Evolutionary conservation across 169 alveolate genomes (phyloP).

Genomic region (Plasmodium malariae): DNA sequence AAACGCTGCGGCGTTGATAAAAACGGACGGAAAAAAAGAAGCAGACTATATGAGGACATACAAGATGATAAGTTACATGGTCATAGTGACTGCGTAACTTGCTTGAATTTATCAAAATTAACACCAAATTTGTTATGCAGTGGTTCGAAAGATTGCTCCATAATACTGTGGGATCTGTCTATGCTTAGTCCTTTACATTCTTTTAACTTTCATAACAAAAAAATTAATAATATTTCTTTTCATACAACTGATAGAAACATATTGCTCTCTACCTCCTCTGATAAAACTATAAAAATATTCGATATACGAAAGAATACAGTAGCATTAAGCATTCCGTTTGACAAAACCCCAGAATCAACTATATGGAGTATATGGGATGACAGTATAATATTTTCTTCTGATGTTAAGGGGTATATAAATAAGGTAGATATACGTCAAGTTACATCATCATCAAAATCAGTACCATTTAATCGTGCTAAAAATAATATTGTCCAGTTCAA

Average conservation of each 20-base stretch:
- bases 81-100: slow-evolving; percentile 53
- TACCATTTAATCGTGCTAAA: not conserved
- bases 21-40: not conserved
- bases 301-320: slow-evolving; percentile 48
- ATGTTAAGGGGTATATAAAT: slow-evolving; percentile 41
- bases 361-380: slow-evolving; percentile 41
- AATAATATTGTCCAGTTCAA: slow-evolving; percentile 10
- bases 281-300: slow-evolving; percentile 59
- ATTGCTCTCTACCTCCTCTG: slow-evolving; percentile 38
- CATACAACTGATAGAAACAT: slow-evolving; percentile 30
- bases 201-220: slow-evolving; percentile 41
- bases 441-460: slow-evolving; percentile 9
- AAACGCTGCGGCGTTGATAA: not conserved
- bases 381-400: slow-evolving; percentile 9
- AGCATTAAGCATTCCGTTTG: slow-evolving; percentile 22
- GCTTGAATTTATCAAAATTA: slow-evolving; percentile 34
- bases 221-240: slow-evolving; percentile 36
- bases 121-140: slow-evolving; percentile 38
- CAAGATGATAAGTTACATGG: slow-evolving; percentile 14
- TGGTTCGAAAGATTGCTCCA: slow-evolving; percentile 57
- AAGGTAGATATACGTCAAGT: slow-evolving; percentile 35
- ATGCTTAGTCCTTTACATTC: slow-evolving; percentile 11
- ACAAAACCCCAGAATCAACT: slow-evolving; percentile 44
- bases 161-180: slow-evolving; percentile 60
- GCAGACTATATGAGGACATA: not conserved